phyloP scores from a whole-genome alignment of 108 stramenopile genomes.

The Cyclostephanos tholiformis region DNA sequence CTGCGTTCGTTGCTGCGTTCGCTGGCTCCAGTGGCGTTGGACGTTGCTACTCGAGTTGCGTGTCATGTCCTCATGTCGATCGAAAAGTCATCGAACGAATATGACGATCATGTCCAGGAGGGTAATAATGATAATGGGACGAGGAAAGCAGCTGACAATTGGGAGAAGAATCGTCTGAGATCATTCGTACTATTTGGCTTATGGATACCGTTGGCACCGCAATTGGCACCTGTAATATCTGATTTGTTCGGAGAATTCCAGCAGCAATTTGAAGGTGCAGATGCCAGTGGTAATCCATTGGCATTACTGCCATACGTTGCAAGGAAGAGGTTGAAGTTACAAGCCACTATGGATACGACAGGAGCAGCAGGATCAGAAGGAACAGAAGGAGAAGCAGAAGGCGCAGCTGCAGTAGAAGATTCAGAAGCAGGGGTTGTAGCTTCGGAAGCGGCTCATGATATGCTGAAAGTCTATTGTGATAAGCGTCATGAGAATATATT shows the following conservation, averaged over 20 bases:
- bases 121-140: not conserved
- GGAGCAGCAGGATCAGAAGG: not conserved
- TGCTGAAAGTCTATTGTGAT: conserved; percentile 39
- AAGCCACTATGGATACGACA: not conserved
- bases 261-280: conserved; percentile 2
- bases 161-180: conserved; percentile 25
- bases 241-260: conserved; percentile 56
- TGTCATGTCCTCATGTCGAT: conserved; percentile 33
- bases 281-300: conserved; percentile 28
- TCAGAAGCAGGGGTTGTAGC: conserved; percentile 48
- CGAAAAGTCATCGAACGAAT: not conserved
- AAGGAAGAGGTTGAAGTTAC: conserved; percentile 9
- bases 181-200: conserved; percentile 64
- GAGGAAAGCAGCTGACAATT: conserved; percentile 1
- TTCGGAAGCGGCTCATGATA: conserved; percentile 42
- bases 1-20: conserved; percentile 65
- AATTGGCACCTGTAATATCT: conserved; percentile 66
- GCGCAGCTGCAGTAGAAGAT: conserved; percentile 32
- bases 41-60: conserved; percentile 66
- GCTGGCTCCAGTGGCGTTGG: conserved; percentile 76
- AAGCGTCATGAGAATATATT: conserved; percentile 46
- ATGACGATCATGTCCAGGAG: not conserved
- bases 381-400: conserved; percentile 22
- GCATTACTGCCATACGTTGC: conserved; percentile 37
- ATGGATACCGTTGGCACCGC: conserved; percentile 85